Percentiles rank a stretch among this genome's conserved stretches.
Conservation (phyloP, 805 yeast species). For the Komagataella ulmi region DNA sequence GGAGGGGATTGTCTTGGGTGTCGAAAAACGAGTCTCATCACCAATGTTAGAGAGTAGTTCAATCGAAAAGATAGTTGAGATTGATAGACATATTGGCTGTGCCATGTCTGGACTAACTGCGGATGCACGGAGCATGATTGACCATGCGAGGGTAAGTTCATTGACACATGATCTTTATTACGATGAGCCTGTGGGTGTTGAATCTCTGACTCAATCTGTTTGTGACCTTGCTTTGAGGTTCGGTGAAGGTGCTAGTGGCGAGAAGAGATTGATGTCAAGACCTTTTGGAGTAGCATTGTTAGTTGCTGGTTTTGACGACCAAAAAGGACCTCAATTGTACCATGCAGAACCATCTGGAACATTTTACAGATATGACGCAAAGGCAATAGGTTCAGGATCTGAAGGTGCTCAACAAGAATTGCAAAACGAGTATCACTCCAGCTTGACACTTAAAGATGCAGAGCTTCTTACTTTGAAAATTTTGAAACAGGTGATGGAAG, state of each 20-base stretch:
- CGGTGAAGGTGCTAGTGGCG: slow-evolving; percentile 96
- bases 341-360: slow-evolving; percentile 99
- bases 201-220: slow-evolving; percentile 88
- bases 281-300: slow-evolving; percentile 97
- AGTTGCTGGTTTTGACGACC: slow-evolving; percentile 88
- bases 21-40: slow-evolving; percentile 94
- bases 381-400: slow-evolving; percentile 97
- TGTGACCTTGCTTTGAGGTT: slow-evolving; percentile 94
- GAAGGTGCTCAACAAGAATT: slow-evolving; percentile 98
- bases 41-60: slow-evolving; percentile 82
- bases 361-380: slow-evolving; percentile 93
- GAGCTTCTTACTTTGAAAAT: slow-evolving; percentile 81
- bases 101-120: slow-evolving; percentile 99
- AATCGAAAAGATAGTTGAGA: slow-evolving; percentile 91
- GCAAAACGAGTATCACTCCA: slow-evolving; percentile 91
- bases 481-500: slow-evolving; percentile 98
- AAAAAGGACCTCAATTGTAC: slow-evolving; percentile 89
- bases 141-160: slow-evolving; percentile 87
- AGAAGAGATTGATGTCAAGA: slow-evolving; percentile 90
- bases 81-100: slow-evolving; percentile 90
- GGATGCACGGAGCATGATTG: slow-evolving; percentile 97
- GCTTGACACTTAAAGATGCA: slow-evolving; percentile 85
- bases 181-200: slow-evolving; percentile 87
- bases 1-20: slow-evolving; percentile 93
- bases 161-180: slow-evolving; percentile 83